These are phyloP conservation scores for Podaxis pistillaris DNA, from an alignment of 768 basidiomycete species.

Conservation along the genomic window DNA sequence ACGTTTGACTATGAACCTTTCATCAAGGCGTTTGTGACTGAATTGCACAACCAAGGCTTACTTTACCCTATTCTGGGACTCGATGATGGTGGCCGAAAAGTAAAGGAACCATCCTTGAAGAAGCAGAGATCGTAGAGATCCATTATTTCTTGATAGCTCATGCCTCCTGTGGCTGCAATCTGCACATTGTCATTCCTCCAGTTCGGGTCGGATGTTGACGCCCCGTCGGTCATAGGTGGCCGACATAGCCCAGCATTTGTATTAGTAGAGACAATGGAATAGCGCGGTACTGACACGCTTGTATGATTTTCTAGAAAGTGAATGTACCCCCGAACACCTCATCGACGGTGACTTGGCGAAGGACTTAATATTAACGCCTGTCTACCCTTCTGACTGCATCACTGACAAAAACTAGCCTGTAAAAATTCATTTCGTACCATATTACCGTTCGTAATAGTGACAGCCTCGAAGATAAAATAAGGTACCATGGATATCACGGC, in stretches of 20 bases:
- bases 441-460: slow-evolving; percentile 24
- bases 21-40: slow-evolving; percentile 41
- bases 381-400: background rate
- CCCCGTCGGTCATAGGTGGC: too few species aligned
- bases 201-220: too few species aligned
- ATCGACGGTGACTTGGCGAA: background rate
- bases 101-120: background rate
- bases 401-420: background rate
- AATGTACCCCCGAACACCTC: too few species aligned
- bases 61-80: slow-evolving; percentile 41
- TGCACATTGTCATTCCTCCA: background rate
- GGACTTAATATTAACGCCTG: background rate
- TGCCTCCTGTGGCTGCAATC: background rate
- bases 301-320: too few species aligned
- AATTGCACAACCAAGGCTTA: slow-evolving; percentile 45
- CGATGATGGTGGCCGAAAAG: slow-evolving; percentile 32
- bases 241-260: too few species aligned
- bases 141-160: background rate
- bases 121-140: background rate
- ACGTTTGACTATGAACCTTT: slow-evolving; percentile 68
- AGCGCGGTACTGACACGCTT: too few species aligned
- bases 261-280: too few species aligned
- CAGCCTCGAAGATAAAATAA: slow-evolving; percentile 33
- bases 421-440: background rate
- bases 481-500: slow-evolving; percentile 45